phyloP scores from a whole-genome alignment of 2,329 filamentous ascomycete genomes.

The Chaetomium olivaceum region DNA sequence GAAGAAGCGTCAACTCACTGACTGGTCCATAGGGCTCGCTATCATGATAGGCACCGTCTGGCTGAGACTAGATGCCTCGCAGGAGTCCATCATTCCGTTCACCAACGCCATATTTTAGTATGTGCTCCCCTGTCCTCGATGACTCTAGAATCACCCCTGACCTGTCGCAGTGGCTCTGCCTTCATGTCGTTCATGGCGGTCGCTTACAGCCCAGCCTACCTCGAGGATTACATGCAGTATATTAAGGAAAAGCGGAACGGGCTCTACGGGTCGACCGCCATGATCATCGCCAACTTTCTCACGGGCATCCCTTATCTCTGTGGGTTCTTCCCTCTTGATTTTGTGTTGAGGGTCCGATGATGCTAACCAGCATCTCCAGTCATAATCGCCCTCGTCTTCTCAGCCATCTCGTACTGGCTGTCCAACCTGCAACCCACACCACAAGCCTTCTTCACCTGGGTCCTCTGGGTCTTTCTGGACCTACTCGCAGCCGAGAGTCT shows the following conservation, averaged over 20 bases:
- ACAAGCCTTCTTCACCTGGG: conserved; percentile 71
- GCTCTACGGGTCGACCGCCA: conserved; percentile 71
- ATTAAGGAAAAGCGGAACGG: conserved; percentile 80
- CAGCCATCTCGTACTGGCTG: conserved; percentile 75
- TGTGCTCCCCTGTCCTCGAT: background rate
- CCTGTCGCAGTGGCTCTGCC: conserved; percentile 63
- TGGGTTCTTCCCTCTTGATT: conserved; percentile 35
- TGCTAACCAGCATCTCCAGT: conserved; percentile 43
- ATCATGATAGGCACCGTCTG: conserved; percentile 90
- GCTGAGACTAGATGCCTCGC: conserved; percentile 67
- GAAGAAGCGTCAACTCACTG: background rate
- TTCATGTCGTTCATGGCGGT: conserved; percentile 83
- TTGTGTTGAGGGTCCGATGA: background rate
- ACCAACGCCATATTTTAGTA: conserved; percentile 70
- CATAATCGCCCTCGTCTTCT: conserved; percentile 74
- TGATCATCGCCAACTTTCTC: conserved; percentile 77
- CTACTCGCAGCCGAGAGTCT: conserved; percentile 79
- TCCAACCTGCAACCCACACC: conserved; percentile 69
- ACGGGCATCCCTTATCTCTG: conserved; percentile 79
- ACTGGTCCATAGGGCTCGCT: conserved; percentile 55
- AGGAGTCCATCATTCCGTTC: conserved; percentile 75
- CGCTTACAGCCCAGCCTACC: conserved; percentile 79
- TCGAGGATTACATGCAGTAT: conserved; percentile 74
- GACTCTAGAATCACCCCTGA: background rate
- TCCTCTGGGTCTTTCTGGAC: conserved; percentile 84